phyloP scores from a whole-genome alignment of 176 grass and related monocot species.

The Oryza brachyantha region DNA sequence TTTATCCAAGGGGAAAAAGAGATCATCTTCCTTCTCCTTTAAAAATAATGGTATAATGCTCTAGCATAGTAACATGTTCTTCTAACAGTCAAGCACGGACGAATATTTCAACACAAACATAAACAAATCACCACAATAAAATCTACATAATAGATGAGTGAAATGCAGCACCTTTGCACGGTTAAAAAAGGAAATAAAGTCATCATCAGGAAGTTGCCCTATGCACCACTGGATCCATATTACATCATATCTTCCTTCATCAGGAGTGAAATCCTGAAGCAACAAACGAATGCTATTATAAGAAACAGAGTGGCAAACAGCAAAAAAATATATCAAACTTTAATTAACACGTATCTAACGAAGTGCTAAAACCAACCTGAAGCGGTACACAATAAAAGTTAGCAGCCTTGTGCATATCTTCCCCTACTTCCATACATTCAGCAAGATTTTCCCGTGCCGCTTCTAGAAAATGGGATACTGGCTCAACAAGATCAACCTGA shows the following conservation, averaged over 20 bases:
- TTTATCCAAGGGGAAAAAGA: background rate
- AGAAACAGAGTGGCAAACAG: background rate
- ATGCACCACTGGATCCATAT: constrained; percentile 99
- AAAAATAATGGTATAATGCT: background rate
- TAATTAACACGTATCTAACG: background rate
- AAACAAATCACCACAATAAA: background rate
- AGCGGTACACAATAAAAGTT: constrained; percentile 93
- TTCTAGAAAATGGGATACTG: constrained; percentile 92
- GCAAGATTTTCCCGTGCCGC: constrained; percentile 76
- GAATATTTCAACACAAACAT: background rate
- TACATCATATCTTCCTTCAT: constrained; percentile 93
- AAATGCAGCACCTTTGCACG: constrained; percentile 59
- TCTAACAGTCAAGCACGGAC: background rate
- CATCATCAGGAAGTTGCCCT: constrained; percentile 94
- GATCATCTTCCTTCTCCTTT: background rate
- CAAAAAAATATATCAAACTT: background rate
- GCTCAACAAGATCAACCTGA: constrained; percentile 98
- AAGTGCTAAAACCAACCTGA: constrained; percentile 67
- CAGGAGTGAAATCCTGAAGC: constrained; percentile 76
- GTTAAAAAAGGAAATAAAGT: constrained; percentile 94
- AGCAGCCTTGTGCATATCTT: constrained; percentile 56
- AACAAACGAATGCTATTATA: constrained; percentile 16
- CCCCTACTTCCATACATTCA: constrained; percentile 41
- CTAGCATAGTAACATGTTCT: background rate
- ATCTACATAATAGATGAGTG: background rate